phyloP scores from a whole-genome alignment of 1,139 yeast species.

The Scheffersomyces segobiensis region DNA sequence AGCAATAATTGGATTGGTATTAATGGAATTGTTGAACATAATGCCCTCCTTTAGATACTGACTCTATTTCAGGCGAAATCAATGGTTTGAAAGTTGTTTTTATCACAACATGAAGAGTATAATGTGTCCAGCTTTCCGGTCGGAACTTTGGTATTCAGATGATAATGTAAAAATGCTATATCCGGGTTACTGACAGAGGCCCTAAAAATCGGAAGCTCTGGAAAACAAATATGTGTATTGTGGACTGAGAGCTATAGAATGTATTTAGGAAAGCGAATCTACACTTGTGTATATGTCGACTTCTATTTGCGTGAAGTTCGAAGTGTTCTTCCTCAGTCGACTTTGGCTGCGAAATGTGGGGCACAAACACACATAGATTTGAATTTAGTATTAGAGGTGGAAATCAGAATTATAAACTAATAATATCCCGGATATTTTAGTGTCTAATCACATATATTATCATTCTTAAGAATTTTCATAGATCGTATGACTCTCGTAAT shows the following conservation, averaged over 20 bases:
- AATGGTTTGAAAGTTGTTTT: not conserved
- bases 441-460: too few species aligned
- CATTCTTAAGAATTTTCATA: not conserved
- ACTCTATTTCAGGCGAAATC: not conserved
- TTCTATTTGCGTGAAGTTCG: not conserved
- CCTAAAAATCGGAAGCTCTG: not conserved
- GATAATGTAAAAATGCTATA: not conserved
- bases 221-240: not conserved
- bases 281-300: not conserved
- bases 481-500: not conserved
- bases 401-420: not conserved
- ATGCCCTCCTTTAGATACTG: not conserved
- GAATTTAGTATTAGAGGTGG: not conserved
- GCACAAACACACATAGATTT: not conserved
- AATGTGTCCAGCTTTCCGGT: not conserved
- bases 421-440: too few species aligned
- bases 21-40: not conserved
- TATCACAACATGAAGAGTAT: not conserved
- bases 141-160: not conserved
- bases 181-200: not conserved
- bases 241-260: not conserved
- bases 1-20: not conserved
- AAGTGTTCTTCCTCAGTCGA: not conserved
- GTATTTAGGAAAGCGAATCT: not conserved
- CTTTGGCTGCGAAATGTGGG: not conserved